Evolutionary conservation across 306 rosid species (phyloP).

Genomic region (Cucurbita ficifolia): DNA sequence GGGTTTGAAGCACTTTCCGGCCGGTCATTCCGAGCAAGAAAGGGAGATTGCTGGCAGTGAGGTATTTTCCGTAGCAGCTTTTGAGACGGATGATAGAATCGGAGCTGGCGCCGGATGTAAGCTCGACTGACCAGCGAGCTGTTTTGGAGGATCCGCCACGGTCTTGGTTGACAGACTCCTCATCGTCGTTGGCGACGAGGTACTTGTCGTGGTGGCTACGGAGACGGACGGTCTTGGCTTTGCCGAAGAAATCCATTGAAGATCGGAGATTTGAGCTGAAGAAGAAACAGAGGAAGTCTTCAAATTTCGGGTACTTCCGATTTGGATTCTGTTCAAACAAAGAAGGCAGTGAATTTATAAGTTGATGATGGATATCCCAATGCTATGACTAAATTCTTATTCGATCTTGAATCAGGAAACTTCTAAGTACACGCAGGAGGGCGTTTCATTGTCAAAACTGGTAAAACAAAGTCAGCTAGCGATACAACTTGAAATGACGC

Average conservation of each 20-base stretch:
- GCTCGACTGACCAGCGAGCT: conserved; percentile 59
- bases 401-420: not conserved
- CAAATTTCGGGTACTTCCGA: not conserved
- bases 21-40: conserved; percentile 84
- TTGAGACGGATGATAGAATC: conserved; percentile 61
- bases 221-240: conserved; percentile 76
- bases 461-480: not conserved
- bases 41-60: conserved; percentile 55
- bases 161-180: conserved; percentile 61
- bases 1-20: conserved; percentile 52
- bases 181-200: conserved; percentile 66
- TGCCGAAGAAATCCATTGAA: conserved; percentile 55
- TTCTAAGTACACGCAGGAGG: not conserved
- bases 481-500: not conserved
- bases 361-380: not conserved
- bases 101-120: conserved; percentile 24
- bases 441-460: not conserved
- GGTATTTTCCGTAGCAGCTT: conserved; percentile 65
- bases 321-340: not conserved
- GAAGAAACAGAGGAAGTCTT: not conserved
- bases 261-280: conserved; percentile 9
- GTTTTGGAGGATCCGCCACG: conserved; percentile 50
- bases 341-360: not conserved
- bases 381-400: not conserved
- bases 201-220: conserved; percentile 66